phyloP scores from a whole-genome alignment of 1,284 basidiomycete species.

The Cutaneotrichosporon dermatis region DNA sequence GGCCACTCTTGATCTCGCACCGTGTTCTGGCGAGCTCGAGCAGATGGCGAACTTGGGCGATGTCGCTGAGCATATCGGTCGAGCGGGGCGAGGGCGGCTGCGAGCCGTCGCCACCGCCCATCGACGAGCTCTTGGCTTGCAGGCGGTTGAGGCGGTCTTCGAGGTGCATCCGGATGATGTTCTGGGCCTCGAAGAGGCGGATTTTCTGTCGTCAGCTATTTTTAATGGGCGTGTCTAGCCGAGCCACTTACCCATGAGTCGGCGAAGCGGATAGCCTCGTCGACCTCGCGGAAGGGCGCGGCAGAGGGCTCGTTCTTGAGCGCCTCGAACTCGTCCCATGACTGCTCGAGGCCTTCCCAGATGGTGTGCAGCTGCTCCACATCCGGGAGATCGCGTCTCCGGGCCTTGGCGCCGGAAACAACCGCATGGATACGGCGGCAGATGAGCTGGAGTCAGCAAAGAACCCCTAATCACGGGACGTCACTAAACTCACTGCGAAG shows the following conservation, averaged over 20 bases:
- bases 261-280: constrained; percentile 65
- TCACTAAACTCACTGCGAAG: constrained; percentile 50
- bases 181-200: constrained; percentile 45
- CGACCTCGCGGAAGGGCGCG: constrained; percentile 52
- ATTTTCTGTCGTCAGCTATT: constrained; percentile 32
- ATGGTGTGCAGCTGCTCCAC: constrained; percentile 61
- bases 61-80: constrained; percentile 4
- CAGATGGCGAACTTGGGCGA: constrained; percentile 45
- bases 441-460: constrained; percentile 48
- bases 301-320: constrained; percentile 52
- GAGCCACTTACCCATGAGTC: constrained; percentile 67
- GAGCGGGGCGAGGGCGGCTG: constrained; percentile 3
- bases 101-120: background rate
- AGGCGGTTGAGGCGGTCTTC: constrained; percentile 33
- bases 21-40: constrained; percentile 57
- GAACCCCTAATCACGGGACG: too few relatives aligned
- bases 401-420: constrained; percentile 68
- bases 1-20: constrained; percentile 50
- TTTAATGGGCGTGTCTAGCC: constrained; percentile 36
- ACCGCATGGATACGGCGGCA: constrained; percentile 70
- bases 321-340: constrained; percentile 72
- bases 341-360: constrained; percentile 73
- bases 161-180: constrained; percentile 42
- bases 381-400: constrained; percentile 59
- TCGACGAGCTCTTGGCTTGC: background rate